Percentiles rank a stretch among this genome's conserved stretches.
phyloP scores from a whole-genome alignment of 805 yeast genomes.

The Saturnispora zaruensis region DNA sequence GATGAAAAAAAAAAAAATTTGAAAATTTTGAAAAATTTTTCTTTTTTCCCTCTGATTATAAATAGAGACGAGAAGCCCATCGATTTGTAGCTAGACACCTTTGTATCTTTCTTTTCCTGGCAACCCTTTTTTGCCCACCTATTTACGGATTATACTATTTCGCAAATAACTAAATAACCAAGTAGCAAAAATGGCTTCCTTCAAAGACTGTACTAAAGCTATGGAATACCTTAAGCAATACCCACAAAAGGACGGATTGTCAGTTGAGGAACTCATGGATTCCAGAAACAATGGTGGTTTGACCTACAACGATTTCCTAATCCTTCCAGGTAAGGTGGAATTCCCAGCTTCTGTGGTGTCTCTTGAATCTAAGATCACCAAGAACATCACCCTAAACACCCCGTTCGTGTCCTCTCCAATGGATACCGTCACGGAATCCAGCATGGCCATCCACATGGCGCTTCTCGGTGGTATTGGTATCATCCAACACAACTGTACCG shows the following conservation, averaged over 20 bases:
- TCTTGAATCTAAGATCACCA: constrained; percentile 82
- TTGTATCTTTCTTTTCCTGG: constrained; percentile 17
- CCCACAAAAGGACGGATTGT: constrained; percentile 73
- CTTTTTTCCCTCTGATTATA: not conserved
- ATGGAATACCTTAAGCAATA: constrained; percentile 57
- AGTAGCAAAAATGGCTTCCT: constrained; percentile 5
- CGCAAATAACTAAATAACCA: constrained; percentile 4
- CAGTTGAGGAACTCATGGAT: constrained; percentile 79
- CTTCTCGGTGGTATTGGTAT: constrained; percentile 98
- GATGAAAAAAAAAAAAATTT: constrained; percentile 1
- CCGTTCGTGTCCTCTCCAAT: constrained; percentile 98
- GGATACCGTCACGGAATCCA: constrained; percentile 98
- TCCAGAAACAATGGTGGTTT: constrained; percentile 88
- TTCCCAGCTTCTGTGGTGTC: constrained; percentile 74
- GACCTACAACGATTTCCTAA: constrained; percentile 92
- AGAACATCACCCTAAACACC: constrained; percentile 80
- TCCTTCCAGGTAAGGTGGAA: constrained; percentile 89
- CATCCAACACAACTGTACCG: constrained; percentile 92
- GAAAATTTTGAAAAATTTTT: constrained; percentile 2
- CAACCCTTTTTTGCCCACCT: constrained; percentile 19
- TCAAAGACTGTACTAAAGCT: constrained; percentile 49
- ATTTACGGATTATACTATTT: not conserved
- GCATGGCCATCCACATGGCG: constrained; percentile 98
- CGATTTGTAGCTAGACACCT: not conserved
- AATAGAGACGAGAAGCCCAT: constrained; percentile 4